A percentile compares a stretch with the other conserved stretches of the same genome.
Conservation (phyloP, 2,329 filamentous ascomycete species). For the Apiospora arundinis region DNA sequence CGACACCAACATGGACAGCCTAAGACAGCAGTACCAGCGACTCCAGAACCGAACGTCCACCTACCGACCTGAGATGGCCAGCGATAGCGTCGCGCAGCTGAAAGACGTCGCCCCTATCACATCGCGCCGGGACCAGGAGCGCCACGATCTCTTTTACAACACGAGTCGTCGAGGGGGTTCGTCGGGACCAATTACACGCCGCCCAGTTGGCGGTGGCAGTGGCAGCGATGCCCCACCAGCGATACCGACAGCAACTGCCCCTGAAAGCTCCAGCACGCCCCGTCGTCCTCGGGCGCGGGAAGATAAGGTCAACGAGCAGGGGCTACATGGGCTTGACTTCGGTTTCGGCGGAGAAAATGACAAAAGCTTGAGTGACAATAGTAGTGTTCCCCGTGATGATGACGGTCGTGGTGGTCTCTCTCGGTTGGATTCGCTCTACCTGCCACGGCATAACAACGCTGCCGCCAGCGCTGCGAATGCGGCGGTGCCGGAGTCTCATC, state of each 20-base stretch:
- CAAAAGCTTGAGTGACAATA: not conserved
- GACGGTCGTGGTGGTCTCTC: not conserved
- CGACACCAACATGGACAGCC: not conserved
- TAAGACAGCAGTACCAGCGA: not conserved
- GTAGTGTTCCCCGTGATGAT: not conserved
- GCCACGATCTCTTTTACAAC: not conserved
- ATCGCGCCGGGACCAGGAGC: not conserved
- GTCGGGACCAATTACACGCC: not conserved
- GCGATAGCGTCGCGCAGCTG: not conserved
- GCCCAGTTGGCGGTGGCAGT: not conserved
- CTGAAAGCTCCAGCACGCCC: not conserved
- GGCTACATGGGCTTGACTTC: not conserved
- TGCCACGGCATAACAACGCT: not conserved
- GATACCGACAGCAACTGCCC: not conserved
- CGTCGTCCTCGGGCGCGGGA: not conserved
- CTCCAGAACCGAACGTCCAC: not conserved
- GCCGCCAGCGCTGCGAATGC: not conserved
- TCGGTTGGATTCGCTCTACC: constrained; percentile 7
- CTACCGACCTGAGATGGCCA: not conserved
- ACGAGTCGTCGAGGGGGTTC: not conserved
- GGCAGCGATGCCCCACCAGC: not conserved
- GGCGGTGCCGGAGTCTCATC: not conserved
- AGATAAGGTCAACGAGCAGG: not conserved
- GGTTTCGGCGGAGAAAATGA: not conserved
- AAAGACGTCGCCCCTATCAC: not conserved